Percentiles rank a stretch among this genome's conserved stretches.
Conservation (phyloP, 352 stramenopile genomes). For the Discostella stelligera region DNA sequence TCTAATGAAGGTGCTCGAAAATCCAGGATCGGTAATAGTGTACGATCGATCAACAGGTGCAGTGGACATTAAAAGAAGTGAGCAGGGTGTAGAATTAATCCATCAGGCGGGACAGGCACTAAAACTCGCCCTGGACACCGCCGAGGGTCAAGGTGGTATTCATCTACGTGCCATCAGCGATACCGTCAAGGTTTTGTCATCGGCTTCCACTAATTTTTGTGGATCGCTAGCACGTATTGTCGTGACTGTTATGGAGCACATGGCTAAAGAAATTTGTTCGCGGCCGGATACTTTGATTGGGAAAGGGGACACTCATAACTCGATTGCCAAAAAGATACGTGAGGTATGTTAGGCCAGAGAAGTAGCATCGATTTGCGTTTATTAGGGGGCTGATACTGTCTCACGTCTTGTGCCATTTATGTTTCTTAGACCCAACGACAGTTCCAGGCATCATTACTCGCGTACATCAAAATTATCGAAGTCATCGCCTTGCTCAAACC, state of each 20-base stretch:
- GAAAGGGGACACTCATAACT: constrained; percentile 75
- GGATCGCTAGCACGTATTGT: constrained; percentile 74
- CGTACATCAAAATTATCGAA: constrained; percentile 82
- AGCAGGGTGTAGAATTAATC: constrained; percentile 74
- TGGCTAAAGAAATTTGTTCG: constrained; percentile 62
- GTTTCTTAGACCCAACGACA: constrained; percentile 63
- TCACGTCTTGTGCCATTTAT: neutral
- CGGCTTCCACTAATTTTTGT: constrained; percentile 71
- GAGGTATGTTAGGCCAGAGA: constrained; percentile 44
- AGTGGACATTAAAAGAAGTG: constrained; percentile 69
- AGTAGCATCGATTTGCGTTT: neutral
- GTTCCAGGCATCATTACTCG: constrained; percentile 76
- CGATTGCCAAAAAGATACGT: constrained; percentile 78
- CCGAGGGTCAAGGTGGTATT: constrained; percentile 69
- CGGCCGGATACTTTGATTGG: constrained; percentile 52
- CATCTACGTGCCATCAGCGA: constrained; percentile 76
- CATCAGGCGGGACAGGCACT: constrained; percentile 71
- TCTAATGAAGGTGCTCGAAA: constrained; percentile 69
- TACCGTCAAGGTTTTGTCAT: constrained; percentile 56
- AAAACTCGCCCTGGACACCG: constrained; percentile 71
- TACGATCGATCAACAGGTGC: constrained; percentile 59
- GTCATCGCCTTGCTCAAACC: constrained; percentile 74
- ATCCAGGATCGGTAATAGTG: constrained; percentile 72
- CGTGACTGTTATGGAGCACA: constrained; percentile 81
- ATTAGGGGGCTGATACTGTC: neutral